A percentile compares a stretch with the other conserved stretches of the same genome.
Evolutionary conservation across 2,329 filamentous ascomycete species (phyloP).

Genomic region (Lachnellula hyalina): DNA sequence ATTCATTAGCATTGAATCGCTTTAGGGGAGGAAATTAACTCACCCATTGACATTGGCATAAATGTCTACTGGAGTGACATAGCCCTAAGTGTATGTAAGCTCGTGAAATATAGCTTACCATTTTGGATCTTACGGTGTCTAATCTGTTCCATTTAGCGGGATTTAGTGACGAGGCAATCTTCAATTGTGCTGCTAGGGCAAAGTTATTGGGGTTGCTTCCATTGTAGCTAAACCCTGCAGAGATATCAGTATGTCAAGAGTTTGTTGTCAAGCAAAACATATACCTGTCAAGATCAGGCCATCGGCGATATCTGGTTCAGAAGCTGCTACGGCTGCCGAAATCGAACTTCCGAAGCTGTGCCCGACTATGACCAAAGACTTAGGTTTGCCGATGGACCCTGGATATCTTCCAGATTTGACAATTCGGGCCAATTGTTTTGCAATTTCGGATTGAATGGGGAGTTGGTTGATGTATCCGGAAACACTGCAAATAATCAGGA

Average conservation of each 20-base stretch:
- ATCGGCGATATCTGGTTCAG: constrained; percentile 43
- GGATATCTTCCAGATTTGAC: constrained; percentile 21
- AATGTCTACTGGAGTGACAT: background rate
- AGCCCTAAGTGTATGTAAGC: background rate
- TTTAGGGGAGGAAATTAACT: background rate
- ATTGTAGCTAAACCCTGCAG: background rate
- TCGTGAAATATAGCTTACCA: background rate
- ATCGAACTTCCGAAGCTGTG: constrained; percentile 58
- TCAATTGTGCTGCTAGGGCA: background rate
- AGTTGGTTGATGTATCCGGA: constrained; percentile 24
- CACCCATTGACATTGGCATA: background rate
- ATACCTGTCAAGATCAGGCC: background rate
- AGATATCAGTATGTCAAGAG: constrained; percentile 35
- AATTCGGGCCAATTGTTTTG: constrained; percentile 1
- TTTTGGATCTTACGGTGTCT: background rate
- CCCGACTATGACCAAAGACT: constrained; percentile 51
- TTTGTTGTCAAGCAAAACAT: background rate
- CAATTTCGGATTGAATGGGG: constrained; percentile 21
- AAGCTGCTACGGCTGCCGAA: constrained; percentile 47
- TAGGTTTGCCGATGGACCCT: constrained; percentile 6
- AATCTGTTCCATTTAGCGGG: background rate
- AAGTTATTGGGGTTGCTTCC: background rate
- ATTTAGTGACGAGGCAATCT: background rate
- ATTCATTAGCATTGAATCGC: background rate
- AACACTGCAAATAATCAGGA: background rate